Percentiles rank a stretch among this genome's conserved stretches.
These are phyloP conservation scores for Davidsoniella eucalypti DNA, from an alignment of 2,329 filamentous ascomycete genomes.

Conservation along the genomic window DNA sequence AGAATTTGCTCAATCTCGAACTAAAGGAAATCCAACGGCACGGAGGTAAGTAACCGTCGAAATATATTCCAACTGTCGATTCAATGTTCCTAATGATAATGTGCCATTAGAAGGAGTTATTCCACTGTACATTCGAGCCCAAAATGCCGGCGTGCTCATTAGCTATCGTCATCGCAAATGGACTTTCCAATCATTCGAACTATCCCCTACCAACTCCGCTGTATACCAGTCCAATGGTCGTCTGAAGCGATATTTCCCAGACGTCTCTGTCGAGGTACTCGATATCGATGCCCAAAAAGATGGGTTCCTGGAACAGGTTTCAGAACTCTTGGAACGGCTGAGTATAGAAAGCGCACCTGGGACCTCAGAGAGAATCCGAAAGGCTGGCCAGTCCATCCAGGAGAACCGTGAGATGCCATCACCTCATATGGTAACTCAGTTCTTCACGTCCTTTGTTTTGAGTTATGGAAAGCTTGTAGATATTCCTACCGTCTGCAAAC, in stretches of 20 bases:
- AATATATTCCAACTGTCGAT: background rate
- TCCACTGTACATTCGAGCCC: conserved; percentile 18
- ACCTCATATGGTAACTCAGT: conserved; percentile 35
- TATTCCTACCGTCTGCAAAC: conserved; percentile 27
- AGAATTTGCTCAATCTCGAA: too few relatives aligned
- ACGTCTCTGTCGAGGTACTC: conserved; percentile 14
- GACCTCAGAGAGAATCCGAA: conserved; percentile 18
- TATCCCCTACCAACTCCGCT: conserved; percentile 17
- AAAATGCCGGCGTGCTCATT: conserved; percentile 23
- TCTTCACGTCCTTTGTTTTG: conserved; percentile 25
- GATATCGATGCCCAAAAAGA: conserved; percentile 9
- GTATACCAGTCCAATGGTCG: conserved; percentile 19
- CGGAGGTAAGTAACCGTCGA: background rate
- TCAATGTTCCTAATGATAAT: background rate
- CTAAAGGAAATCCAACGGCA: too few relatives aligned
- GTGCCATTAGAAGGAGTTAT: conserved; percentile 13
- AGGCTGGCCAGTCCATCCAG: conserved; percentile 20
- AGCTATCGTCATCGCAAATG: conserved; percentile 13
- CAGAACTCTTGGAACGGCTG: conserved; percentile 18
- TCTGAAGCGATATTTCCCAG: conserved; percentile 19
- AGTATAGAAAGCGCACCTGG: conserved; percentile 16
- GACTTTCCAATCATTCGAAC: conserved; percentile 21
- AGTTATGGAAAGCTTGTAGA: conserved; percentile 19
- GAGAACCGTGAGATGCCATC: conserved; percentile 33
- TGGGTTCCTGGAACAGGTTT: conserved; percentile 15